A percentile compares a stretch with the other conserved stretches of the same genome.
Evolutionary conservation across 2,329 filamentous ascomycete species (phyloP).

Genomic region (Nannizzia gypsea): DNA sequence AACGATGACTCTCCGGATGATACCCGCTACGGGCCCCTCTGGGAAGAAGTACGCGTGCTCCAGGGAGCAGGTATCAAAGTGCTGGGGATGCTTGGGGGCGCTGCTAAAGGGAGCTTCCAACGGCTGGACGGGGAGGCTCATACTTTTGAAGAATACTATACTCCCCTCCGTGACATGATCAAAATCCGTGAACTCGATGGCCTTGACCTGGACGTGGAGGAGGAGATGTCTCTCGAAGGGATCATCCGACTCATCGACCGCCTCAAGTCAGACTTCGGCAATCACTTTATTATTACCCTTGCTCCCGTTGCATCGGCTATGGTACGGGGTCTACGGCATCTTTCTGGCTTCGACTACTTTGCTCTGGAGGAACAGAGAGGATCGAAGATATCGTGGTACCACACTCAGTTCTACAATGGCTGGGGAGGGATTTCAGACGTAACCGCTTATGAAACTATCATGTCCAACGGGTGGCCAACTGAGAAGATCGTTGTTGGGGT

Average conservation of each 20-base stretch:
- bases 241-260: slow-evolving; percentile 56
- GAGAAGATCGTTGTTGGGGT: slow-evolving; percentile 67
- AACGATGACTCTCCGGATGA: slow-evolving; percentile 68
- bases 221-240: slow-evolving; percentile 56
- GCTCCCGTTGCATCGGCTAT: slow-evolving; percentile 72
- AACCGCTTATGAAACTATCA: slow-evolving; percentile 32
- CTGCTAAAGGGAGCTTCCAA: slow-evolving; percentile 61
- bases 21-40: slow-evolving; percentile 57
- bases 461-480: slow-evolving; percentile 54
- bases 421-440: slow-evolving; percentile 57
- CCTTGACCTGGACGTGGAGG: slow-evolving; percentile 69
- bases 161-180: slow-evolving; percentile 55
- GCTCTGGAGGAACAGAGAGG: slow-evolving; percentile 58
- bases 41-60: slow-evolving; percentile 62
- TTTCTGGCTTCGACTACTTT: slow-evolving; percentile 74
- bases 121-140: slow-evolving; percentile 49
- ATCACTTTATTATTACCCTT: slow-evolving; percentile 61
- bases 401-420: slow-evolving; percentile 85
- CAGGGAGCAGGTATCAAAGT: slow-evolving; percentile 66
- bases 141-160: slow-evolving; percentile 62
- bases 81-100: slow-evolving; percentile 77
- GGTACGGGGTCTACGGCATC: slow-evolving; percentile 44
- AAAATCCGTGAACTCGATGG: slow-evolving; percentile 52
- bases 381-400: slow-evolving; percentile 67
- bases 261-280: slow-evolving; percentile 41